Evolutionary conservation across 495 filamentous ascomycete genomes (phyloP).

Genomic region (Staphylotrichum longicolle): DNA sequence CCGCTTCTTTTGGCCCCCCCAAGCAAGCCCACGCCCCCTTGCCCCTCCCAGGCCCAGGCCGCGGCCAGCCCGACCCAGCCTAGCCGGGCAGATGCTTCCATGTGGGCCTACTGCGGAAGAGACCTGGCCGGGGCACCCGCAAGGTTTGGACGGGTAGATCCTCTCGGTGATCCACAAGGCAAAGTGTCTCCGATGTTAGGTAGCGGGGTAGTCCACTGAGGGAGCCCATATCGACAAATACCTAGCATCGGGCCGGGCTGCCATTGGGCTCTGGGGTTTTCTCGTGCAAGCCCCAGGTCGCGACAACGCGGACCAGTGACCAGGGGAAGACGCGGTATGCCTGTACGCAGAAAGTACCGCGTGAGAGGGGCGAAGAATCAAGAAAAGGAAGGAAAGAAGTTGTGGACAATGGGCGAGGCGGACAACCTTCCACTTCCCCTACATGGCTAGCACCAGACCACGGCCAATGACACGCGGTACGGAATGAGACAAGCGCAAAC

Average conservation of each 20-base stretch:
- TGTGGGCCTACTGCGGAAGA: slow-evolving; percentile 34
- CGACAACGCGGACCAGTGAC: slow-evolving; percentile 25
- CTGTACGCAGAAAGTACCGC: slow-evolving; percentile 29
- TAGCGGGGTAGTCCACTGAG: slow-evolving; percentile 17
- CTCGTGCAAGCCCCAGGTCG: slow-evolving; percentile 24
- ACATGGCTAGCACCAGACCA: slow-evolving; percentile 18
- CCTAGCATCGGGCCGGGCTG: background rate
- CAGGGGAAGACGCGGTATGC: slow-evolving; percentile 24
- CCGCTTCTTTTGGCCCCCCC: slow-evolving; percentile 7
- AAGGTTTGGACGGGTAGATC: slow-evolving; percentile 31
- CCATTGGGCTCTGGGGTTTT: slow-evolving; percentile 26
- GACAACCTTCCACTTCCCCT: background rate
- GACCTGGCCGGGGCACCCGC: slow-evolving; percentile 26
- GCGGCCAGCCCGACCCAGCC: slow-evolving; percentile 30
- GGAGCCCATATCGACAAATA: slow-evolving; percentile 9
- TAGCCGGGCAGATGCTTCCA: slow-evolving; percentile 34
- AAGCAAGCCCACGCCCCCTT: slow-evolving; percentile 12
- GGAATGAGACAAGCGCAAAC: slow-evolving; percentile 10
- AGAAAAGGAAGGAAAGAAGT: slow-evolving; percentile 6
- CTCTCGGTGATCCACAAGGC: slow-evolving; percentile 19
- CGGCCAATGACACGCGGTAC: slow-evolving; percentile 24
- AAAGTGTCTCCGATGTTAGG: slow-evolving; percentile 9
- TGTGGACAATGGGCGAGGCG: background rate
- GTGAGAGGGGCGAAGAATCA: background rate
- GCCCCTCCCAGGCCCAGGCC: slow-evolving; percentile 20